These are phyloP conservation scores for Boletus fagicola DNA, from an alignment of 768 basidiomycete species.

Conservation along the genomic window DNA sequence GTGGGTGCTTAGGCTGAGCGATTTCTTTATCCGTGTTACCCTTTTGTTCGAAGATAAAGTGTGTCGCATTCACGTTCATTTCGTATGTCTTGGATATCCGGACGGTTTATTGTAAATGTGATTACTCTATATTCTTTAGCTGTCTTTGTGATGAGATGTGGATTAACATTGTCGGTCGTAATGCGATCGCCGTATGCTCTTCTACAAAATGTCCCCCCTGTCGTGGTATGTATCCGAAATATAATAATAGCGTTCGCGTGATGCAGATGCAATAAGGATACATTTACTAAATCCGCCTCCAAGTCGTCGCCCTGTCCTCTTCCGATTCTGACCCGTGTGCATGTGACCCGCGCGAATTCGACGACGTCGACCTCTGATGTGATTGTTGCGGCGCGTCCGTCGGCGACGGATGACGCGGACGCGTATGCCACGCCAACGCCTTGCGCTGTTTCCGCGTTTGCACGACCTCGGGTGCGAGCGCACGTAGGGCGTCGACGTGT, in stretches of 20 bases:
- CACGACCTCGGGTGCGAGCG: conserved; percentile 28
- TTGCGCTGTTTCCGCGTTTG: conserved; percentile 28
- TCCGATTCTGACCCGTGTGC: conserved; percentile 18
- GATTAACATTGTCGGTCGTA: not conserved
- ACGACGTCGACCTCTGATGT: not conserved
- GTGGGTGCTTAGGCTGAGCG: conserved; percentile 12
- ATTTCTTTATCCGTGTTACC: not conserved
- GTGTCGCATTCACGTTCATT: not conserved
- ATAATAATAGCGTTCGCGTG: not conserved
- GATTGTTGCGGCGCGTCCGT: not conserved
- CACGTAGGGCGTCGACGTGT: conserved; percentile 12
- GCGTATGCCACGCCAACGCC: conserved; percentile 22
- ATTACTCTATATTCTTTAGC: not conserved
- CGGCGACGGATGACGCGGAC: conserved; percentile 1
- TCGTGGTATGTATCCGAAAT: not conserved
- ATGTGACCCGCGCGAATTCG: conserved; percentile 6
- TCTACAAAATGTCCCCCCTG: not conserved
- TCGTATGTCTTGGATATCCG: not conserved
- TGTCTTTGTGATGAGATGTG: not conserved
- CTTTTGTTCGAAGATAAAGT: not conserved
- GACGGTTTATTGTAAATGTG: not conserved
- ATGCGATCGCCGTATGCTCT: not conserved
- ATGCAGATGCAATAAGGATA: not conserved
- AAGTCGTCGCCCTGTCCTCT: conserved; percentile 12
- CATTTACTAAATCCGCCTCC: conserved; percentile 13